These are phyloP conservation scores for Kockovaella imperatae DNA, from an alignment of 768 basidiomycete genomes.

Conservation along the genomic window DNA sequence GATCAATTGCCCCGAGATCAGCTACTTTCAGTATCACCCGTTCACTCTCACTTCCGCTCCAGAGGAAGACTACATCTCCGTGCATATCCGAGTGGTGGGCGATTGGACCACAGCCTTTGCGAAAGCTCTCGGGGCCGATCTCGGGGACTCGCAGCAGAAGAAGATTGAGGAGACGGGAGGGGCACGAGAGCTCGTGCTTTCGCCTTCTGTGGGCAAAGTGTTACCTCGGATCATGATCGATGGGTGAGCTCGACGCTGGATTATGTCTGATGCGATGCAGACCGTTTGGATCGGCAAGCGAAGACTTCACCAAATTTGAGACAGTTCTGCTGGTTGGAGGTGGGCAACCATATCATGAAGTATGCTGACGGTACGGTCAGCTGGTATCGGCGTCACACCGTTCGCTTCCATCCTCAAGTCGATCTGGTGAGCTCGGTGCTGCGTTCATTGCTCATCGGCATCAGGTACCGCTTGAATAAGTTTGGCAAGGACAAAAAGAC, in stretches of 20 bases:
- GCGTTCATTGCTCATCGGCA: background rate
- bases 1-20: conserved; percentile 68
- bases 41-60: conserved; percentile 92
- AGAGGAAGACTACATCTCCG: conserved; percentile 88
- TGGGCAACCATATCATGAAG: conserved; percentile 4
- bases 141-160: conserved; percentile 52
- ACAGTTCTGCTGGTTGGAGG: conserved; percentile 74
- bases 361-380: conserved; percentile 36
- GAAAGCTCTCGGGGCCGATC: conserved; percentile 74
- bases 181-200: conserved; percentile 51
- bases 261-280: conserved; percentile 36
- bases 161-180: conserved; percentile 48
- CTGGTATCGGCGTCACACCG: conserved; percentile 93
- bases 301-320: conserved; percentile 82
- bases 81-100: conserved; percentile 86
- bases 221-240: conserved; percentile 93
- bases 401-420: conserved; percentile 81
- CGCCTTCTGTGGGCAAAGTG: conserved; percentile 37
- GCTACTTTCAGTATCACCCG: conserved; percentile 95
- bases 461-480: conserved; percentile 81
- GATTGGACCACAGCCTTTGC: conserved; percentile 81
- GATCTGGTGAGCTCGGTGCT: conserved; percentile 55
- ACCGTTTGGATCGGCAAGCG: conserved; percentile 84
- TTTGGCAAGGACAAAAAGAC: conserved; percentile 63
- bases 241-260: conserved; percentile 42